Evolutionary conservation across 139 green algal species (phyloP).

Genomic region (Desmodesmus armatus): DNA sequence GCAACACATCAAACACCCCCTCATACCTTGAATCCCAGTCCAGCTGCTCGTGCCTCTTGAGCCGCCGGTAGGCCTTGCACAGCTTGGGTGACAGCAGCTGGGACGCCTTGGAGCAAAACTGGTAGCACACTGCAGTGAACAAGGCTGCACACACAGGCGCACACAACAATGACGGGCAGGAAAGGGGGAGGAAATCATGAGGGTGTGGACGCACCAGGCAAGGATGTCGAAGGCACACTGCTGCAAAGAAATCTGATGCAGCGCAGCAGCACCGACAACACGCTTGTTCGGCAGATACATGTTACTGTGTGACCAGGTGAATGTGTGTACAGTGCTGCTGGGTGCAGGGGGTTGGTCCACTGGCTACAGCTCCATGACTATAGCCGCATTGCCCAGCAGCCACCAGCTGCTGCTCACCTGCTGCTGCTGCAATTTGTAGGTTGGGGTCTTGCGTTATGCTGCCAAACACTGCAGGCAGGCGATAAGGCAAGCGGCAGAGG

Average conservation of each 20-base stretch:
- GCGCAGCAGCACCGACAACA: neutral
- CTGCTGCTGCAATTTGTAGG: conserved; percentile 1
- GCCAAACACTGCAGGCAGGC: conserved; percentile 15
- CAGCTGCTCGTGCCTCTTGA: conserved; percentile 22
- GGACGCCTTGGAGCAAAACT: conserved; percentile 26
- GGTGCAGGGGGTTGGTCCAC: neutral
- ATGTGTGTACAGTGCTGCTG: neutral
- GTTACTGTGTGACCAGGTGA: neutral
- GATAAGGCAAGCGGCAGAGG: too few relatives aligned
- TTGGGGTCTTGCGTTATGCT: neutral
- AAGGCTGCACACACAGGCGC: neutral
- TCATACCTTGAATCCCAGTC: conserved; percentile 42
- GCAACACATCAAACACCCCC: too few relatives aligned
- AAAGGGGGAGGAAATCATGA: neutral
- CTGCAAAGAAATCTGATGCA: neutral
- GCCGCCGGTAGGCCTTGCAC: neutral
- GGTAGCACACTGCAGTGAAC: conserved; percentile 22
- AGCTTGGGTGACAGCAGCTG: conserved; percentile 32
- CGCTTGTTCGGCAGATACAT: neutral
- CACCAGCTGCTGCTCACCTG: neutral
- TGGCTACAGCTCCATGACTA: neutral
- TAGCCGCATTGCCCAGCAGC: neutral
- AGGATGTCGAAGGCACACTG: neutral
- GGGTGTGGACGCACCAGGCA: neutral
- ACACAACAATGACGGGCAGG: neutral